A percentile compares a stretch with the other conserved stretches of the same genome.
Conservation (phyloP, 169 alveolate species). For the Eimeria zaria region DNA sequence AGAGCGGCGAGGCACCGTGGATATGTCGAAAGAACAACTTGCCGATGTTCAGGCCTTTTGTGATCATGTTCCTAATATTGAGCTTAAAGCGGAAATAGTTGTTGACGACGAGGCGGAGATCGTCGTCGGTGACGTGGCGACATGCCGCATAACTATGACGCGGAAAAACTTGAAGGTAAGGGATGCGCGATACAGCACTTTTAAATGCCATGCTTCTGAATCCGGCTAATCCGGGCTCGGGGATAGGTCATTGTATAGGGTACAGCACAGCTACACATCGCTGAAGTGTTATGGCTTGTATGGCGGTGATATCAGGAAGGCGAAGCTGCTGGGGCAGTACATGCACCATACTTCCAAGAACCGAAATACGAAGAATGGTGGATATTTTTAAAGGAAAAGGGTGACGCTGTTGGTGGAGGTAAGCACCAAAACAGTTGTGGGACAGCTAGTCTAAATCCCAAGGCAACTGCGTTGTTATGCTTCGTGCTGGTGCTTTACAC, state of each 20-base stretch:
- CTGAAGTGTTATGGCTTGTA: background rate
- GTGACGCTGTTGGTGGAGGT: conserved; percentile 64
- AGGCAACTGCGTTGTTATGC: background rate
- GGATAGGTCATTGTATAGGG: background rate
- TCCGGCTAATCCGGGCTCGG: background rate
- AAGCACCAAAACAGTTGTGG: background rate
- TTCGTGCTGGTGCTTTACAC: background rate
- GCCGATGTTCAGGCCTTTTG: conserved; percentile 93
- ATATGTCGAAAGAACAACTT: conserved; percentile 89
- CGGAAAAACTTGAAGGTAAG: conserved; percentile 90
- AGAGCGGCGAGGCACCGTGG: conserved; percentile 91
- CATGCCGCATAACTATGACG: conserved; percentile 91
- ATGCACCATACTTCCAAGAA: conserved; percentile 94
- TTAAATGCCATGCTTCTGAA: background rate
- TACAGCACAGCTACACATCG: background rate
- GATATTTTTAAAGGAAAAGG: conserved; percentile 90
- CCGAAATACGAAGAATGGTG: conserved; percentile 96
- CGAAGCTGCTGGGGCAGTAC: conserved; percentile 94
- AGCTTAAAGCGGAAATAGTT: conserved; percentile 89
- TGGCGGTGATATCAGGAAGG: conserved; percentile 83
- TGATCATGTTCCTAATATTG: conserved; percentile 89
- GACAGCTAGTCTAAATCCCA: background rate
- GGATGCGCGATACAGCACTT: background rate
- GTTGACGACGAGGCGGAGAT: conserved; percentile 94
- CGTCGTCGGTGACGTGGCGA: conserved; percentile 94